A percentile compares a stretch with the other conserved stretches of the same genome.
Conservation (phyloP, 2,329 filamentous ascomycete species). For the Botrytis porri region DNA sequence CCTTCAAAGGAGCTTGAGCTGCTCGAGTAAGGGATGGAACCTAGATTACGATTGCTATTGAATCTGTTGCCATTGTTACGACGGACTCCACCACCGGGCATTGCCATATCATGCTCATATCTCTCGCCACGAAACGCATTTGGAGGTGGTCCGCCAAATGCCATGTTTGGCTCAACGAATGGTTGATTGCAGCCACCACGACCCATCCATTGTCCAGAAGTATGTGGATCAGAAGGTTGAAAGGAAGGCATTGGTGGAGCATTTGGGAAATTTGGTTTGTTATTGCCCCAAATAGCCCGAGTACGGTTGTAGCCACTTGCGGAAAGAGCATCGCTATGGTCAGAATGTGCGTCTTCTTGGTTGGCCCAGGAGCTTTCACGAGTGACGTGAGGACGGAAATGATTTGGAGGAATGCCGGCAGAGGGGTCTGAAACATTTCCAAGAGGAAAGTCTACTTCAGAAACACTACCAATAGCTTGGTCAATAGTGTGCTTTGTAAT, state of each 20-base stretch:
- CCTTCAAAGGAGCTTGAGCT: conserved; percentile 39
- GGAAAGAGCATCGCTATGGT: conserved; percentile 54
- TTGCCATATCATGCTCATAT: conserved; percentile 34
- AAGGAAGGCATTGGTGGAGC: conserved; percentile 27
- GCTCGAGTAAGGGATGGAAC: conserved; percentile 34
- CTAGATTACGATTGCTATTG: conserved; percentile 32
- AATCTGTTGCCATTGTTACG: conserved; percentile 34
- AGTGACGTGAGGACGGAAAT: conserved; percentile 40
- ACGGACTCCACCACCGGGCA: conserved; percentile 32
- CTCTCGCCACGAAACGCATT: conserved; percentile 35
- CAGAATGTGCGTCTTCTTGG: conserved; percentile 54
- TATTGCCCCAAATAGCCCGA: conserved; percentile 55
- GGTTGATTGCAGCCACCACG: conserved; percentile 37
- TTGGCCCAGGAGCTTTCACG: conserved; percentile 51
- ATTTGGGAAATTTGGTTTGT: conserved; percentile 42
- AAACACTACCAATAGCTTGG: conserved; percentile 49
- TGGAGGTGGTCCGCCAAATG: conserved; percentile 31
- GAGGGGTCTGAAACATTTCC: conserved; percentile 26
- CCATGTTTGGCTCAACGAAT: conserved; percentile 34
- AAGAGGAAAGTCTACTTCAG: conserved; percentile 44
- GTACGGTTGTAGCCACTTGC: conserved; percentile 51
- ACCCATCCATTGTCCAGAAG: conserved; percentile 49
- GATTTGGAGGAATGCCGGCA: conserved; percentile 32
- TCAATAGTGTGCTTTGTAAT: conserved; percentile 58
- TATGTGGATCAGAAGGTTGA: conserved; percentile 38